A percentile compares a stretch with the other conserved stretches of the same genome.
Conservation (phyloP, 2,329 filamentous ascomycete species). For the Fusarium tupiense region DNA sequence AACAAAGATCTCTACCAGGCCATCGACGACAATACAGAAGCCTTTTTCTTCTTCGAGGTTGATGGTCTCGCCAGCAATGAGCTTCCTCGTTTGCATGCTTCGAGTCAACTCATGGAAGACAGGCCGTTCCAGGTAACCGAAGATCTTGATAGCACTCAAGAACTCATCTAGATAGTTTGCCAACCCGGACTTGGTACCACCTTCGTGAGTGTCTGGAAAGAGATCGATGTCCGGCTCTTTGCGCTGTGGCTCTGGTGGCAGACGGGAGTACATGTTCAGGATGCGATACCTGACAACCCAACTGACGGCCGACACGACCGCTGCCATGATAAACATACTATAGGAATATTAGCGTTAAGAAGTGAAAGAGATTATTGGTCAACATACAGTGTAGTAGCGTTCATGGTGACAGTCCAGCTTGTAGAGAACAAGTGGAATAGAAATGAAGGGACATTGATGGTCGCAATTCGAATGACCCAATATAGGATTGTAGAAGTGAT, state of each 20-base stretch:
- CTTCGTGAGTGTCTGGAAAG: slow-evolving; percentile 92
- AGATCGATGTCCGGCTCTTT: slow-evolving; percentile 96
- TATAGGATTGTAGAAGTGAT: slow-evolving; percentile 70
- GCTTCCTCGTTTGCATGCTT: slow-evolving; percentile 97
- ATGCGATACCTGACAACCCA: slow-evolving; percentile 97
- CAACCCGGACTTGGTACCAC: slow-evolving; percentile 87
- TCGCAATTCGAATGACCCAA: slow-evolving; percentile 84
- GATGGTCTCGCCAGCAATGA: slow-evolving; percentile 95
- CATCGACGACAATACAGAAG: slow-evolving; percentile 97
- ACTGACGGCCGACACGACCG: slow-evolving; percentile 83
- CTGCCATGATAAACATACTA: slow-evolving; percentile 79
- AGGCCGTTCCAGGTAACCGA: slow-evolving; percentile 93
- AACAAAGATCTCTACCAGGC: slow-evolving; percentile 96
- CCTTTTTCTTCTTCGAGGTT: slow-evolving; percentile 97
- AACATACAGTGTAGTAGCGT: slow-evolving; percentile 89
- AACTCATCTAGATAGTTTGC: slow-evolving; percentile 99
- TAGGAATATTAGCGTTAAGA: slow-evolving; percentile 17
- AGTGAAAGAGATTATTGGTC: background rate
- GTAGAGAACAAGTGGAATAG: slow-evolving; percentile 91
- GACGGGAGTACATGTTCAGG: slow-evolving; percentile 93
- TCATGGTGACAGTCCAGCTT: slow-evolving; percentile 97
- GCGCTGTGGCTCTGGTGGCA: slow-evolving; percentile 93
- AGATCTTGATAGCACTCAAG: slow-evolving; percentile 97
- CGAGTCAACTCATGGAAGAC: slow-evolving; percentile 98
- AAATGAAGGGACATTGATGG: slow-evolving; percentile 88